These are phyloP conservation scores for Pterocarpus santalinus DNA, from an alignment of 306 rosid genomes.

Conservation along the genomic window DNA sequence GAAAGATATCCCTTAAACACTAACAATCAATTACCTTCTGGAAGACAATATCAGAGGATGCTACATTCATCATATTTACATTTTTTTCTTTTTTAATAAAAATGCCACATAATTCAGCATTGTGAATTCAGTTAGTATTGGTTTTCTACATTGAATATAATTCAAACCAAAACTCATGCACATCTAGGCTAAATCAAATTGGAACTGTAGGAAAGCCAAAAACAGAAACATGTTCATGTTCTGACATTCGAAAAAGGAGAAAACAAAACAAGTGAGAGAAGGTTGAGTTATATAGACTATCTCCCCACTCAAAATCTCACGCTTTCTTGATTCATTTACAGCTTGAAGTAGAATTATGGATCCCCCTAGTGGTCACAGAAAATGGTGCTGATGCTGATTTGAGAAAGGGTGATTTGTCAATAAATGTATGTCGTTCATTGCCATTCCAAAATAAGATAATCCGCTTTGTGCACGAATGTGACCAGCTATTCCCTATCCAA, in stretches of 20 bases:
- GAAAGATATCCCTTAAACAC: constrained; percentile 4
- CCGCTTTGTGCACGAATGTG: constrained; percentile 90
- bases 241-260: too few relatives aligned
- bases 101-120: not conserved
- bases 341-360: constrained; percentile 1
- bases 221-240: too few relatives aligned
- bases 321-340: constrained; percentile 47
- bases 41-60: not conserved
- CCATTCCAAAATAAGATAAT: constrained; percentile 84
- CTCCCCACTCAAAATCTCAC: constrained; percentile 38
- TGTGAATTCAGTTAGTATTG: not conserved
- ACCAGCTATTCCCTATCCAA: constrained; percentile 91
- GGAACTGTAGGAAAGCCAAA: constrained; percentile 10
- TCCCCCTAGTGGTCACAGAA: constrained; percentile 36
- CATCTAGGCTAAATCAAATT: constrained; percentile 1
- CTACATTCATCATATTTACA: constrained; percentile 27
- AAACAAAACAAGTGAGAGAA: constrained; percentile 17
- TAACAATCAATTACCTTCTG: constrained; percentile 34
- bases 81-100: not conserved
- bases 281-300: not conserved
- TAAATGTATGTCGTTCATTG: constrained; percentile 71
- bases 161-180: constrained; percentile 23
- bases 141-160: not conserved
- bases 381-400: not conserved
- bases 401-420: constrained; percentile 83